Evolutionary conservation across 305 asterid genomes (phyloP), one percentile per base, ranked within the genome.

Genomic region (Rubia peregrina): DNA sequence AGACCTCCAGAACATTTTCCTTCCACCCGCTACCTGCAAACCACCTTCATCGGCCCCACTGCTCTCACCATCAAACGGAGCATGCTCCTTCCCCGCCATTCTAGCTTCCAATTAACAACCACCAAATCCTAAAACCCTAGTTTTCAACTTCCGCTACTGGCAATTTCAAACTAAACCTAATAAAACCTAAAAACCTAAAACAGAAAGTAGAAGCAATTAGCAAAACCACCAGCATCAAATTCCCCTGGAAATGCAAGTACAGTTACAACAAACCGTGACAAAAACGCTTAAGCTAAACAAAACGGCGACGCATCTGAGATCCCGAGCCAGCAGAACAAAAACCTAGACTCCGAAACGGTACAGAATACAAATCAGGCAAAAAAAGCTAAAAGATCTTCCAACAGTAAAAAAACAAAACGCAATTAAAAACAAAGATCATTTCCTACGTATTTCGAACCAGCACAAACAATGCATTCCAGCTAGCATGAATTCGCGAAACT

Each of bases 1-100:
- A 2, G 88, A 84, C 81, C 88, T 77, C 88, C 88, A 84, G 43
- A 76, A 82, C 74, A 71, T 71, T 74, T 72, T 84, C 78, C 83
- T 74, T 41, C 80, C 79, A 78, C 82, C 76, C 26, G 74, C 60
- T 66, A 77, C 44, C 63, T 44, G 79, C 19, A 78, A 75, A 79
- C 84, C 81, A 67, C 69, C 82, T 24, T 74, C 72, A 68, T 65
- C 59, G 33, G 77, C 76, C 21, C 61, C 81, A 67, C 57, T 76
- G 14, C 68, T 75, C 33, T 72, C 80, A 24, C 67, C 67, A 43
- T 65, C 74, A 44, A 61, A 65, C 10, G 77, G 68, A 61, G 75
- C 76, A 65, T 82, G 85, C 70, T 76, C 86, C 70, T 80, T 76
- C 65, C 80, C 86, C 74, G 77, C 73, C 87, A 83, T 83, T 68